Percentiles rank a stretch among this genome's conserved stretches.
Conservation (phyloP, 1,284 basidiomycete genomes). For the Peniophora sp. region DNA sequence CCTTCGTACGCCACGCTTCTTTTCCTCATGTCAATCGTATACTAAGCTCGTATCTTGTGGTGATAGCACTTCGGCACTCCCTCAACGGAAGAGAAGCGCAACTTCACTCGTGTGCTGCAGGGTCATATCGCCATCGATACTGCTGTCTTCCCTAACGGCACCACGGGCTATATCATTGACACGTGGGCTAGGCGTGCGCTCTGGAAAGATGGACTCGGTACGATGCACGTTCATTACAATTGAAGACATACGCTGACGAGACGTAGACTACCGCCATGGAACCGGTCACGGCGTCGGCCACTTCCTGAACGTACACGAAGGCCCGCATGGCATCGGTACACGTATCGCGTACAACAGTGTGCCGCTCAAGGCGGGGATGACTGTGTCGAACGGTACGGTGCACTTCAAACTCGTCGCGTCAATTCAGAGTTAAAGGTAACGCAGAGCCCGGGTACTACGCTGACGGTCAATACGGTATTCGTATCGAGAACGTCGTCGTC, state of each 20-base stretch:
- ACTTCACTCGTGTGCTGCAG: slow-evolving; percentile 92
- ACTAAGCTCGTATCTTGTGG: no score
- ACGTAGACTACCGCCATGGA: slow-evolving; percentile 46
- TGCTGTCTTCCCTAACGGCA: slow-evolving; percentile 81
- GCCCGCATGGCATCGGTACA: slow-evolving; percentile 83
- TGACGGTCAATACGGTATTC: slow-evolving; percentile 88
- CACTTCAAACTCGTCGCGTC: no score
- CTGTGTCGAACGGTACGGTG: slow-evolving; percentile 70
- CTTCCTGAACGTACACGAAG: slow-evolving; percentile 92
- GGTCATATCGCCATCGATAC: slow-evolving; percentile 92
- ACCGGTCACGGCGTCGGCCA: slow-evolving; percentile 95
- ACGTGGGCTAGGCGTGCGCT: slow-evolving; percentile 77
- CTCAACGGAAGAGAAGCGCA: slow-evolving; percentile 73
- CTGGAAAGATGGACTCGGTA: slow-evolving; percentile 89
- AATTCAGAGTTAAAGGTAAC: background rate
- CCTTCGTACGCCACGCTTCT: slow-evolving; percentile 47
- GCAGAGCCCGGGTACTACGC: slow-evolving; percentile 89
- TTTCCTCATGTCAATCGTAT: no score
- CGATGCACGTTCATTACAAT: slow-evolving; percentile 12
- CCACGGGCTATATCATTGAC: slow-evolving; percentile 79
- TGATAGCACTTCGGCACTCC: slow-evolving; percentile 85
- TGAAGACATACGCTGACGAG: background rate
- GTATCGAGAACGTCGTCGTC: slow-evolving; percentile 86
- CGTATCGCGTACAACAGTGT: slow-evolving; percentile 68
- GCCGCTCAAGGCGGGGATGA: slow-evolving; percentile 78